Conservation (phyloP, 192 early-diverging fungal species). For the Podila clonocystis region DNA sequence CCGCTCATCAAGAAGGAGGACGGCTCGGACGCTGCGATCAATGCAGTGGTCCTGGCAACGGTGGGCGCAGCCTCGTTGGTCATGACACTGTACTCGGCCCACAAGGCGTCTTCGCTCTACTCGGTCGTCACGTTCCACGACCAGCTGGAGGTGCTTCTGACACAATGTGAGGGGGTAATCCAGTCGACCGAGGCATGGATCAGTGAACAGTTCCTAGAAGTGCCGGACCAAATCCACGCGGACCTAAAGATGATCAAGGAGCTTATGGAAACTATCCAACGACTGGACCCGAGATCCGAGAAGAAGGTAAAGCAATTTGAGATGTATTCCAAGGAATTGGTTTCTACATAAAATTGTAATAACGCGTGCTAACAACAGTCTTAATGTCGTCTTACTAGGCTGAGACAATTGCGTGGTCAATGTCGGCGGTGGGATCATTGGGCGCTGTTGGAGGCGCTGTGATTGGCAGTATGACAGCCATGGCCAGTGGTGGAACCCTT, state of each 20-base stretch:
- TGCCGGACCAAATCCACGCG: slow-evolving; percentile 48
- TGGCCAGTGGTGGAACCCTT: slow-evolving; percentile 52
- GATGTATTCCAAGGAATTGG: too few species aligned
- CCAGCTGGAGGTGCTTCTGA: slow-evolving; percentile 55
- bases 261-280: slow-evolving; percentile 47
- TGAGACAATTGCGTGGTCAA: slow-evolving; percentile 50
- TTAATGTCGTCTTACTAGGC: slow-evolving; percentile 6
- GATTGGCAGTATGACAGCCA: slow-evolving; percentile 50
- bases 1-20: slow-evolving; percentile 9
- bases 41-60: slow-evolving; percentile 26
- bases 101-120: slow-evolving; percentile 52
- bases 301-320: slow-evolving; percentile 33
- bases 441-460: slow-evolving; percentile 55
- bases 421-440: slow-evolving; percentile 58
- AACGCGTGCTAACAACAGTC: background rate
- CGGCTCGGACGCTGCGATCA: background rate
- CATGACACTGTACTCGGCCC: slow-evolving; percentile 57
- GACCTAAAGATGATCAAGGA: slow-evolving; percentile 53
- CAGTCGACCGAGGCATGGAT: slow-evolving; percentile 61
- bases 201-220: slow-evolving; percentile 51
- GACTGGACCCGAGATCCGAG: slow-evolving; percentile 56
- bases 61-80: slow-evolving; percentile 51
- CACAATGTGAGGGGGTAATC: slow-evolving; percentile 51
- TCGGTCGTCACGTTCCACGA: slow-evolving; percentile 59
- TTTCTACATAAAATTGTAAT: background rate